A percentile compares a stretch with the other conserved stretches of the same genome.
These are phyloP conservation scores for Dalbergia cochinchinensis DNA, from an alignment of 306 rosid genomes.

Conservation along the genomic window DNA sequence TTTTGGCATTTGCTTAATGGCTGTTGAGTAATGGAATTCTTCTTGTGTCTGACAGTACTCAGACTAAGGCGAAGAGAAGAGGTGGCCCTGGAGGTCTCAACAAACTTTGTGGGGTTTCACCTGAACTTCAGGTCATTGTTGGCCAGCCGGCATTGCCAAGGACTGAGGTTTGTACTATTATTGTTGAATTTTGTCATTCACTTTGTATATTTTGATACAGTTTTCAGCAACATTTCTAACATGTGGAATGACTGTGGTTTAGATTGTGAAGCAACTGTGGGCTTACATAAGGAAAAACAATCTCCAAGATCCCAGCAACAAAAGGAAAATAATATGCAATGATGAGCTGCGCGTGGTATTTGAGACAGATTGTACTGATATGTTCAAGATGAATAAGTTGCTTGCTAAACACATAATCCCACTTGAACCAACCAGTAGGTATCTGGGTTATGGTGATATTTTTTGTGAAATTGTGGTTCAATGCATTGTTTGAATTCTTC, in stretches of 20 bases:
- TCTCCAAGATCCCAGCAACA: constrained; percentile 92
- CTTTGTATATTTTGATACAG: no score
- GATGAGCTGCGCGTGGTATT: constrained; percentile 84
- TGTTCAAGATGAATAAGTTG: constrained; percentile 93
- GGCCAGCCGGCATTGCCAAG: constrained; percentile 81
- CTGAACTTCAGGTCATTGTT: constrained; percentile 75
- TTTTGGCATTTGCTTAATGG: no score
- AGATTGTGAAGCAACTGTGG: constrained; percentile 96
- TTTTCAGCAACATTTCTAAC: no score
- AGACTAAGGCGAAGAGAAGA: constrained; percentile 66
- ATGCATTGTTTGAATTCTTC: no score
- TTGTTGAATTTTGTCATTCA: no score
- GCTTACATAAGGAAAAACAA: constrained; percentile 91
- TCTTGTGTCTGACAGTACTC: constrained; percentile 50
- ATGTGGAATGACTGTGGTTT: constrained; percentile 36
- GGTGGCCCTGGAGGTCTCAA: constrained; percentile 82
- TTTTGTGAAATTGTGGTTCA: no score
- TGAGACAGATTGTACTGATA: constrained; percentile 90
- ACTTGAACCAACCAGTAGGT: constrained; percentile 75
- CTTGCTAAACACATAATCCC: constrained; percentile 83
- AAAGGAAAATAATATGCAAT: constrained; percentile 85
- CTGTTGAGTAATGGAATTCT: constrained; percentile 3
- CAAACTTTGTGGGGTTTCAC: constrained; percentile 84
- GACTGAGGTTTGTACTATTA: constrained; percentile 55
- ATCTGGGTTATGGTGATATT: no score